Evolutionary conservation across 441 rosid species (phyloP), one percentile per base, ranked within the genome.

Genomic region (Jatropha podagrica): DNA sequence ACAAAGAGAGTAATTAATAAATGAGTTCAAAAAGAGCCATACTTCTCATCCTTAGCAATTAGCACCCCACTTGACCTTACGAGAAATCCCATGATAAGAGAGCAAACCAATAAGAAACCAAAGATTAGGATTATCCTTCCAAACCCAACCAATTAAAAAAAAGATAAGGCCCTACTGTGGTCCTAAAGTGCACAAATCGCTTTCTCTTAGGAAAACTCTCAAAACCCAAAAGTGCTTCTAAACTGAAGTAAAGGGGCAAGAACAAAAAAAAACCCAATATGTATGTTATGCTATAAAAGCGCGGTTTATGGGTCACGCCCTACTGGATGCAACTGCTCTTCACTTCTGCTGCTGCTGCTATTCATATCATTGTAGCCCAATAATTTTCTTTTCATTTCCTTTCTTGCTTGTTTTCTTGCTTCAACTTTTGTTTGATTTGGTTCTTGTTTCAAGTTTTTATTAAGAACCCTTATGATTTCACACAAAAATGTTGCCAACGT

Each of bases 81-180:
- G 0, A 70, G 93, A 90, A 95, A 92, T 90, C 97, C 90, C 81
- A 2, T 61, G 86, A 88, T 80, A 69, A 55, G 72, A 81, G 74
- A 73, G 73, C 27, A 74, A 79, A 27, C 97, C 97, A 95, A 89
- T 95, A 11, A 76, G 65, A 83, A 68, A 46, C 20, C 83, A 23
- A 7, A 27, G 49, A 44, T 76, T 17, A 74, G 77, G 99, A 95
- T 95, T 58, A 88, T 69, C 81, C 81, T 81, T 55, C 17, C 69
- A 37, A 40, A 46, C 62, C 62, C 78, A 48, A 37, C 98, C 97
- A 93, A 91, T 93, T 1, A 78, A 5, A 84, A 59, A 71, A 61
- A 49, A 86, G 99, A 93, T 93, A 89, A 93, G 96, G 89, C 88
- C 68, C 65, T 18, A 3, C 9, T 5, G 17, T 82, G 85, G 88